Percentiles rank a stretch among this genome's conserved stretches.
Conservation (phyloP, 495 filamentous ascomycete species). For the Penicillium goetzii region DNA sequence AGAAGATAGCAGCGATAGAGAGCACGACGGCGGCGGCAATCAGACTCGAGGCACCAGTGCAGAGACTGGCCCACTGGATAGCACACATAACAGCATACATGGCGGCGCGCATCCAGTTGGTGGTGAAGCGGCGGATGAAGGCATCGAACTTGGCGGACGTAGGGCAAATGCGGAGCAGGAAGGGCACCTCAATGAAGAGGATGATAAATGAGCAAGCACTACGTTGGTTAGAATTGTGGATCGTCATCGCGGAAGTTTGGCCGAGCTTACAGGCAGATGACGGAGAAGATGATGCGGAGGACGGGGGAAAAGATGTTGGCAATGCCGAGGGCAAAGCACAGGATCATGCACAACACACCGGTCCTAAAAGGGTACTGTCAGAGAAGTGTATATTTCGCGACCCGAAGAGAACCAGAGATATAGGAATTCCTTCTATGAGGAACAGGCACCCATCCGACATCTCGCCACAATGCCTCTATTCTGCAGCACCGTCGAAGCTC, state of each 20-base stretch:
- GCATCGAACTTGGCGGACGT: conserved; percentile 87
- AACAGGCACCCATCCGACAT: conserved; percentile 7
- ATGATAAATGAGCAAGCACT: conserved; percentile 83
- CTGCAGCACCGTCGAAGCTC: conserved; percentile 1
- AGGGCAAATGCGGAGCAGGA: conserved; percentile 96
- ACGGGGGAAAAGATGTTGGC: conserved; percentile 77
- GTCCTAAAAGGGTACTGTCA: conserved; percentile 62
- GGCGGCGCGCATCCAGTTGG: conserved; percentile 95
- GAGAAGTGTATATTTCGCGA: not conserved
- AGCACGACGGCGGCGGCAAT: conserved; percentile 87
- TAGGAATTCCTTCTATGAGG: not conserved
- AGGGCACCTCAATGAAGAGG: conserved; percentile 95
- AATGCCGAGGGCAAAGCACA: conserved; percentile 94
- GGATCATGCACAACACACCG: conserved; percentile 88
- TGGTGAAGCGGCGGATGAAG: conserved; percentile 89
- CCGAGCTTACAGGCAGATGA: conserved; percentile 78
- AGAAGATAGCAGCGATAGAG: conserved; percentile 76
- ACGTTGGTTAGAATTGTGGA: conserved; percentile 21
- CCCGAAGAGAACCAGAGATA: not conserved
- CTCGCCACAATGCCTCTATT: conserved; percentile 4
- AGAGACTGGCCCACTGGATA: conserved; percentile 80
- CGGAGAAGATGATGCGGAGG: conserved; percentile 76
- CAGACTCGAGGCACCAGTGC: conserved; percentile 62
- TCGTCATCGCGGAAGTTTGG: conserved; percentile 4
- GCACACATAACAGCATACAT: conserved; percentile 82